A percentile compares a stretch with the other conserved stretches of the same genome.
Conservation (phyloP, 768 basidiomycete species). For the Termitomyces sp. region DNA sequence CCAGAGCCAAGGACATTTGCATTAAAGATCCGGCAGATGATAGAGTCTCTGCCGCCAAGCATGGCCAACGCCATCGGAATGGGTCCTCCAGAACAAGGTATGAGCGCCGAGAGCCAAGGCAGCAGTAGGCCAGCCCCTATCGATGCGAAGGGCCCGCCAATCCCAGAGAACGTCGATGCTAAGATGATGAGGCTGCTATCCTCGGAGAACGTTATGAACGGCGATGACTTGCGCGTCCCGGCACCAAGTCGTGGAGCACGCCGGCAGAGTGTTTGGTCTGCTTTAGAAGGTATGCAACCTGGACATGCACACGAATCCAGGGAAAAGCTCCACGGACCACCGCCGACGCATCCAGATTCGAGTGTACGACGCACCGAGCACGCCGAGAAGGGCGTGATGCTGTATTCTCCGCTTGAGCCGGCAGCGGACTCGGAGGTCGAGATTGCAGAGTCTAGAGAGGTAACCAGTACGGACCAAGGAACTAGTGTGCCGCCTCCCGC, state of each 20-base stretch:
- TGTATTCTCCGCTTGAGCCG: slow-evolving; percentile 68
- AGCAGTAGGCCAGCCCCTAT: background rate
- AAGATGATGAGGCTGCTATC: slow-evolving; percentile 46
- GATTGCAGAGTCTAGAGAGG: slow-evolving; percentile 53
- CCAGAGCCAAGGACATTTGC: slow-evolving; percentile 33
- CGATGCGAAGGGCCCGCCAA: slow-evolving; percentile 28
- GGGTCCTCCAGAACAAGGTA: slow-evolving; percentile 6
- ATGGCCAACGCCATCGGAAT: slow-evolving; percentile 12
- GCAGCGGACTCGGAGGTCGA: slow-evolving; percentile 57
- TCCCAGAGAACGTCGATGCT: slow-evolving; percentile 39
- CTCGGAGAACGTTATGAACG: slow-evolving; percentile 61
- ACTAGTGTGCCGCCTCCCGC: slow-evolving; percentile 8
- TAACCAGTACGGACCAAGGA: slow-evolving; percentile 34
- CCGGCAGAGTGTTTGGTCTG: slow-evolving; percentile 51
- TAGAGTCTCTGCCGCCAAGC: slow-evolving; percentile 29
- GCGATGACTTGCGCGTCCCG: slow-evolving; percentile 21
- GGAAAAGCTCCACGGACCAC: background rate
- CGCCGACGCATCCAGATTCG: slow-evolving; percentile 14
- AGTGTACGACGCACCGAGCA: slow-evolving; percentile 22
- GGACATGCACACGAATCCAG: slow-evolving; percentile 13
- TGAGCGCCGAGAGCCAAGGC: background rate
- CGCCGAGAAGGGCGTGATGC: slow-evolving; percentile 60
- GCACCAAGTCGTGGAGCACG: slow-evolving; percentile 14
- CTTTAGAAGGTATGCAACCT: slow-evolving; percentile 44
- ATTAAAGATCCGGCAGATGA: slow-evolving; percentile 26